Conservation (phyloP, 2,329 filamentous ascomycete species). For the Akanthomyces lecanii region DNA sequence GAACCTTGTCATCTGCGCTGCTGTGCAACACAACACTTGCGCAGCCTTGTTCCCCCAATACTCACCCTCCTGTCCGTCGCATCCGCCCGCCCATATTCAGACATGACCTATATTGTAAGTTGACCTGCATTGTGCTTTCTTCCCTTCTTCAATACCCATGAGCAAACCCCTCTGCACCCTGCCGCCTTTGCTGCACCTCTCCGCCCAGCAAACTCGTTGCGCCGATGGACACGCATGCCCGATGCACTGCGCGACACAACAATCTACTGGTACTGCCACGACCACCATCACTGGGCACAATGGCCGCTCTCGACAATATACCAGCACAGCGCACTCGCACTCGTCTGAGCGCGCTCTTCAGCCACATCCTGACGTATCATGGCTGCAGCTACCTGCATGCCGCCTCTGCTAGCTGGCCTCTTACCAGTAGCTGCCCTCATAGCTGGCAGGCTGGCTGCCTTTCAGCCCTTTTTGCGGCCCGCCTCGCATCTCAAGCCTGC, state of each 20-base stretch:
- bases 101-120: constrained; percentile 41
- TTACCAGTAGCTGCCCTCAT: not conserved
- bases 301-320: not conserved
- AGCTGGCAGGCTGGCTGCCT: constrained; percentile 5
- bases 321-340: not conserved
- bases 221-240: not conserved
- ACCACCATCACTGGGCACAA: not conserved
- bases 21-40: constrained; percentile 1
- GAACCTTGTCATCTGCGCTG: constrained; percentile 9
- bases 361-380: constrained; percentile 9
- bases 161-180: not conserved
- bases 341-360: not conserved
- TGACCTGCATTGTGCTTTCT: not conserved
- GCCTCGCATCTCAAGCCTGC: not conserved
- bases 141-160: not conserved
- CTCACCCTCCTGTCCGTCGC: not conserved
- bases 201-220: not conserved
- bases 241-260: not conserved
- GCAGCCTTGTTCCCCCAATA: not conserved
- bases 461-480: constrained; percentile 13
- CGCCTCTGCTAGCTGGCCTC: not conserved
- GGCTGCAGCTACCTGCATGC: not conserved
- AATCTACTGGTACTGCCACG: not conserved
- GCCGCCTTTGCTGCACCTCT: not conserved
- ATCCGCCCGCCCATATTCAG: not conserved